Base-by-base conservation (phyloP, 371 early-diverging fungal species). In the Syncephalis fuscata region DNA sequence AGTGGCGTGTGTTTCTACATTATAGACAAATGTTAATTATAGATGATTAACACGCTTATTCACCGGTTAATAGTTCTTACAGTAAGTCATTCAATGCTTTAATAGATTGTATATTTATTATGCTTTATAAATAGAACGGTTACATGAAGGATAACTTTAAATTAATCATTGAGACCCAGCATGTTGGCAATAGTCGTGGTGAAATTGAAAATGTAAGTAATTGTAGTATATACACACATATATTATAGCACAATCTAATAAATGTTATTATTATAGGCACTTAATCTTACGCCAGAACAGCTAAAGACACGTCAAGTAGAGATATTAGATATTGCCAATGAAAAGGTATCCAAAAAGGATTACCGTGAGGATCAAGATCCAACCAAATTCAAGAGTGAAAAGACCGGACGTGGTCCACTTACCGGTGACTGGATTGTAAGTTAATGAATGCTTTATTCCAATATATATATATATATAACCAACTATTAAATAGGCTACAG, bases 91-190 rank as follows among this genome's bases (percentile, higher is more conserved):
- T 7, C 17, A 7, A 10, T 44, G 19, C 14, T 44, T 22, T 50
- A 21, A 24, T 19, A 21, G 43, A 38, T 19, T 24, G 9, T 43
- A 20, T 39, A 42, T 11, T 41, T 27, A 32, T 21, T 11, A 17
- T 8, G 15, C 17, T 25, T n/a, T 44, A 16, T 46, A 11, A 14
- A 44, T 49, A 71, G 60, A 76, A 68, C 63, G 74, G 76, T 38
- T 82, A 68, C 45, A 78, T 84, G 77, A 70, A 74, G 54, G 73
- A 76, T 19, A 67, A 63, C 48, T 81, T 84, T 58, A 71, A 77
- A 43, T 70, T 84, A 49, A 67, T 79, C 2, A 77, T 76, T 16
- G 85, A 84, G 63, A 74, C 82, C 0, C 60, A 80, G 57, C 82
- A 84, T 50, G 70, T 79, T 14, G 67, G 73, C 39, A 57, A 59